phyloP scores from a whole-genome alignment of 139 green algal genomes.

The Ettlia oleoabundans region DNA sequence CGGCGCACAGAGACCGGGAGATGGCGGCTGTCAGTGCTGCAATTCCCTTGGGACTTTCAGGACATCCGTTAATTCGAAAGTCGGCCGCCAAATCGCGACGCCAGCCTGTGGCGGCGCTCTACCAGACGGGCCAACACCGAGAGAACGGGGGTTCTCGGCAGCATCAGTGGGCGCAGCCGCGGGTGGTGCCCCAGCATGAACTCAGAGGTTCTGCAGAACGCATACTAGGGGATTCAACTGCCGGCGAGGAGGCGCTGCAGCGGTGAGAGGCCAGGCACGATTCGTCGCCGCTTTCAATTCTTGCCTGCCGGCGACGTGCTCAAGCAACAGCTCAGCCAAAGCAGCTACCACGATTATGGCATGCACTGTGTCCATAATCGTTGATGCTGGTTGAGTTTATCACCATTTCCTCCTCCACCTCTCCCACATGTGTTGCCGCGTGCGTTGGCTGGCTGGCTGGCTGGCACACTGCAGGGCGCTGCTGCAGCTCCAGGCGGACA shows the following conservation, averaged over 20 bases:
- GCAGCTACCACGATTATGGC: too few relatives aligned
- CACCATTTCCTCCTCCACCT: too few relatives aligned
- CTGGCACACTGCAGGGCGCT: conserved; percentile 2
- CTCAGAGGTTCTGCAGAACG: background rate
- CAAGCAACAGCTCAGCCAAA: too few relatives aligned
- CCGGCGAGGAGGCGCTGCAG: background rate
- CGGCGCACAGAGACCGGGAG: too few relatives aligned
- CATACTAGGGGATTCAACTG: background rate
- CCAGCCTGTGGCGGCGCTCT: background rate
- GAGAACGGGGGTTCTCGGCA: background rate
- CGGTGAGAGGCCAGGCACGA: background rate
- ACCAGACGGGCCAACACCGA: too few relatives aligned
- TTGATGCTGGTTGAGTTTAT: too few relatives aligned
- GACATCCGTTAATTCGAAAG: background rate
- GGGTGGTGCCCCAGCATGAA: background rate
- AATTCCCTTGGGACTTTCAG: too few relatives aligned
- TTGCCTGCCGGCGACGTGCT: too few relatives aligned
- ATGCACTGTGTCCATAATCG: too few relatives aligned
- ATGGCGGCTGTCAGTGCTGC: too few relatives aligned
- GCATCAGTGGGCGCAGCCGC: background rate
- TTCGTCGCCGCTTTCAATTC: background rate
- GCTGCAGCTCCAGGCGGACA: conserved; percentile 17
- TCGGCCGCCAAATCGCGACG: background rate
- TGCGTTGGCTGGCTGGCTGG: too few relatives aligned
- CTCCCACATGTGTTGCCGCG: too few relatives aligned